Base-by-base conservation (phyloP, 139 green algal genomes). In the Eudorina sp. region DNA sequence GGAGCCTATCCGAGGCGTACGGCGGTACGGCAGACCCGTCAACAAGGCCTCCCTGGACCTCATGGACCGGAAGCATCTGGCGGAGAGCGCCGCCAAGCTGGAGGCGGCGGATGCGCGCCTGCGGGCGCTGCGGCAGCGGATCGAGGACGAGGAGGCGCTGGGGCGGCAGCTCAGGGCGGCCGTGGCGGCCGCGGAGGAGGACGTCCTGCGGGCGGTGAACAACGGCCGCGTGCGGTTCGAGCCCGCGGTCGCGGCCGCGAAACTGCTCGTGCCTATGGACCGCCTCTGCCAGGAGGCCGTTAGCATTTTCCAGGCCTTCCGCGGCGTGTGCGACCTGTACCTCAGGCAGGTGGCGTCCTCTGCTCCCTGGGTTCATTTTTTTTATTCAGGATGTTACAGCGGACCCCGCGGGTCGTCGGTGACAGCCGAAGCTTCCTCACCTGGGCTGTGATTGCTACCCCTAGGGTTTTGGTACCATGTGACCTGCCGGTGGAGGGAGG, bases 31-130 rank as follows among this genome's bases (percentile, higher is more conserved):
- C 19, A 53, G 90, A 25, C 25, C 83, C 38, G 73, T 90, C 19
- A 91, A 91, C 68, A 85, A 90, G 85, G 72, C 66, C n/a, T 48
- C 45, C 40, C 48, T 93, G 53, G 90, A 93, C 62, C 84, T 93
- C 23, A 48, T 89, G n/a, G 69, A 93, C 19, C 76, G 86, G 5
- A 90, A 90, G 75, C 66, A 90, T 78, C 64, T 90, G 76, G 7
- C 8, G 9, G 64, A 21, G 9, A 74, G 55, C 21, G 79, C 18
- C 40, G 40, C 8, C 40, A 46, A 16, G 58, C 41, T 85, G 58
- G n/a, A 21, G 79, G 27, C 40, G 25, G 79, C 79, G 25, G 79
- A 85, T 62, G 27, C 19, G 9, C 40, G 40, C 6, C 79, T 84
- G 36, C 8, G 3, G 34, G 36, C 36, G 34, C 53, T 85, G 58